A percentile compares a stretch with the other conserved stretches of the same genome.
phyloP scores from a whole-genome alignment of 495 filamentous ascomycete genomes.

The Penicillium egyptiacum region DNA sequence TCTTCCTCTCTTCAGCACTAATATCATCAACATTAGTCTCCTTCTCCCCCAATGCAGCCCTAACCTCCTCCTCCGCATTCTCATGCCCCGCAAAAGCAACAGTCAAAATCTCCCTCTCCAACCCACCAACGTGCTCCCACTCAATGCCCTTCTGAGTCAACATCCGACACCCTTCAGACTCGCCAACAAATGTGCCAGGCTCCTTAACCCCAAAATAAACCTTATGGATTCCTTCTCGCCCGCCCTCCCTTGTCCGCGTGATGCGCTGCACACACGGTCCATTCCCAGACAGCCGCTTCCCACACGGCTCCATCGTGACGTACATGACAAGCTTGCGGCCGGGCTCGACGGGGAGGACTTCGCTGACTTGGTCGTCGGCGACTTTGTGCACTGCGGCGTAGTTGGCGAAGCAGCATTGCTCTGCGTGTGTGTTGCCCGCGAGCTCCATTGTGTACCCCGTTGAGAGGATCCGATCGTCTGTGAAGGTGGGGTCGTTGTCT shows the following conservation, averaged over 20 bases:
- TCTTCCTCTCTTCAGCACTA: slow-evolving; percentile 35
- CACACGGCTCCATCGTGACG: slow-evolving; percentile 94
- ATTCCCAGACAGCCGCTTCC: slow-evolving; percentile 76
- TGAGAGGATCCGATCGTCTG: slow-evolving; percentile 63
- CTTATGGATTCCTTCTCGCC: slow-evolving; percentile 59
- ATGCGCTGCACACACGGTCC: slow-evolving; percentile 81
- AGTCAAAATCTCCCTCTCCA: slow-evolving; percentile 77
- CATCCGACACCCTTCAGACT: slow-evolving; percentile 69
- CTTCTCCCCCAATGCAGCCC: slow-evolving; percentile 29
- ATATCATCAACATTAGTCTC: slow-evolving; percentile 39
- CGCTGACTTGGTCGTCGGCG: slow-evolving; percentile 54
- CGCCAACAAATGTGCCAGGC: slow-evolving; percentile 82
- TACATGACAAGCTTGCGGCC: slow-evolving; percentile 64
- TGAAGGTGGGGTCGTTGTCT: slow-evolving; percentile 30
- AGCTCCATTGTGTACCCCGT: slow-evolving; percentile 92
- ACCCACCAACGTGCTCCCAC: slow-evolving; percentile 67
- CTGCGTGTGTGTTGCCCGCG: slow-evolving; percentile 90
- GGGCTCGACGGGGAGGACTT: slow-evolving; percentile 51
- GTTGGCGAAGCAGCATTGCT: slow-evolving; percentile 87
- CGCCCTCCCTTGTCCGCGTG: slow-evolving; percentile 48
- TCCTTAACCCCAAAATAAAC: slow-evolving; percentile 89
- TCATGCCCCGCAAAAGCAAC: slow-evolving; percentile 82
- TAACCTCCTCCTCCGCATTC: slow-evolving; percentile 39
- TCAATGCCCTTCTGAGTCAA: slow-evolving; percentile 73
- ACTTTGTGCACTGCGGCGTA: slow-evolving; percentile 53